phyloP scores from a whole-genome alignment of 345 rosid genomes.

The Sisymbrium altissimum region DNA sequence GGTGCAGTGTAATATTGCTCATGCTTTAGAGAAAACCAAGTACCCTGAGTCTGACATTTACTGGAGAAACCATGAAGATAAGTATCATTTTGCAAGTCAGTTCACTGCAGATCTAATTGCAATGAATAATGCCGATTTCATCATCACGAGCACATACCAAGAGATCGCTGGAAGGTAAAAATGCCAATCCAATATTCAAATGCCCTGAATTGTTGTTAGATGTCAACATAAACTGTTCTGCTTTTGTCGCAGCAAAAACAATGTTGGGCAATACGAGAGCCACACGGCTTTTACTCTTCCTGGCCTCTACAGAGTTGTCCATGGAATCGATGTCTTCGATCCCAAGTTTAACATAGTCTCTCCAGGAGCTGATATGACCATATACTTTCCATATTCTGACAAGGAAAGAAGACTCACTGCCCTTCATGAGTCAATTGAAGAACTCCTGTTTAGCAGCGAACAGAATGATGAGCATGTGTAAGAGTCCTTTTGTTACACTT shows the following conservation, averaged over 20 bases:
- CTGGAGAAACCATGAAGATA: conserved; percentile 50
- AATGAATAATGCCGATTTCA: conserved; percentile 58
- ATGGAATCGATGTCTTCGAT: conserved; percentile 61
- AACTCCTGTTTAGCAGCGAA: conserved; percentile 40
- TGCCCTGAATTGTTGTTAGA: conserved; percentile 2
- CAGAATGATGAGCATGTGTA: conserved; percentile 58
- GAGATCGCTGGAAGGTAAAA: conserved; percentile 52
- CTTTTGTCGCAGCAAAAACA: conserved; percentile 41
- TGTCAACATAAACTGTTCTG: background rate
- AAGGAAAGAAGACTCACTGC: conserved; percentile 49
- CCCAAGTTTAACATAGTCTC: conserved; percentile 66
- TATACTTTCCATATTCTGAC: conserved; percentile 57
- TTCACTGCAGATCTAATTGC: conserved; percentile 57
- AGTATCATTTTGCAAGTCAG: conserved; percentile 55
- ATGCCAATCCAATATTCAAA: background rate
- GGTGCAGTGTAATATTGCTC: conserved; percentile 51
- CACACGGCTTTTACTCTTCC: conserved; percentile 66
- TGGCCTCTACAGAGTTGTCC: conserved; percentile 57
- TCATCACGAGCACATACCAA: conserved; percentile 55
- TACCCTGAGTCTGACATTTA: conserved; percentile 58
- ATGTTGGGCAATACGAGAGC: conserved; percentile 58
- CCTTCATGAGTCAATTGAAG: conserved; percentile 50
- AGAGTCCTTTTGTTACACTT: conserved; percentile 33
- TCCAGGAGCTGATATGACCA: conserved; percentile 63
- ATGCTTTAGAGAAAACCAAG: conserved; percentile 60